Evolutionary conservation across 1,284 basidiomycete species (phyloP).

Genomic region (Pterulicium gracile): DNA sequence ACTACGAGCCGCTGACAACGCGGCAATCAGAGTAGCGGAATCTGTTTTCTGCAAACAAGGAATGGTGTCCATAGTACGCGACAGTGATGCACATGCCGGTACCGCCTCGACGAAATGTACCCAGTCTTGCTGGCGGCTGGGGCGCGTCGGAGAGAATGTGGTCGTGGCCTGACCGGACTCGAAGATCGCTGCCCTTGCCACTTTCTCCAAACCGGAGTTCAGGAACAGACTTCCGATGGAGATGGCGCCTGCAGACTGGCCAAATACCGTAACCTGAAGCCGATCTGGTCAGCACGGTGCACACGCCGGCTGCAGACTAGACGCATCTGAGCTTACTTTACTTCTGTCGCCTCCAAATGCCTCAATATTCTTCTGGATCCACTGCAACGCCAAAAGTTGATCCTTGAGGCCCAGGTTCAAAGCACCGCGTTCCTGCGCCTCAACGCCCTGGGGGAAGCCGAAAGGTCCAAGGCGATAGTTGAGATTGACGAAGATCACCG

Average conservation of each 20-base stretch:
- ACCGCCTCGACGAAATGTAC: slow-evolving; percentile 28
- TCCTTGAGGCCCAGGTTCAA: slow-evolving; percentile 26
- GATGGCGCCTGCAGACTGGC: neutral
- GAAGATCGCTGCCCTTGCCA: slow-evolving; percentile 16
- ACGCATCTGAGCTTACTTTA: slow-evolving; percentile 14
- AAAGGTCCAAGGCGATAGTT: slow-evolving; percentile 30
- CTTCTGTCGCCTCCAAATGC: slow-evolving; percentile 27
- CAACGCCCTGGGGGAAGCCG: slow-evolving; percentile 26
- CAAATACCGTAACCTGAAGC: neutral
- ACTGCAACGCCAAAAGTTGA: slow-evolving; percentile 22
- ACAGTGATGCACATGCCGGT: slow-evolving; percentile 21
- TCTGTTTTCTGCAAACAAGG: slow-evolving; percentile 27
- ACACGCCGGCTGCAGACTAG: neutral
- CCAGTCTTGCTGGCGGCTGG: slow-evolving; percentile 25
- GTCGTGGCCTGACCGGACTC: slow-evolving; percentile 18
- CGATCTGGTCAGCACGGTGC: neutral
- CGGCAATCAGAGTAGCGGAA: slow-evolving; percentile 23
- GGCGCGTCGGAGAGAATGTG: slow-evolving; percentile 19
- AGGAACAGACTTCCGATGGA: neutral
- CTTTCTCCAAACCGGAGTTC: neutral
- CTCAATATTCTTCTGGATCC: slow-evolving; percentile 25
- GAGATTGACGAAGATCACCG: slow-evolving; percentile 5
- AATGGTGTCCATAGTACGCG: slow-evolving; percentile 24
- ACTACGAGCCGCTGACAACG: slow-evolving; percentile 15
- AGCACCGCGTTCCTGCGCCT: slow-evolving; percentile 17